Conservation (phyloP, 345 rosid species). For the Eucalyptus curtisii region DNA sequence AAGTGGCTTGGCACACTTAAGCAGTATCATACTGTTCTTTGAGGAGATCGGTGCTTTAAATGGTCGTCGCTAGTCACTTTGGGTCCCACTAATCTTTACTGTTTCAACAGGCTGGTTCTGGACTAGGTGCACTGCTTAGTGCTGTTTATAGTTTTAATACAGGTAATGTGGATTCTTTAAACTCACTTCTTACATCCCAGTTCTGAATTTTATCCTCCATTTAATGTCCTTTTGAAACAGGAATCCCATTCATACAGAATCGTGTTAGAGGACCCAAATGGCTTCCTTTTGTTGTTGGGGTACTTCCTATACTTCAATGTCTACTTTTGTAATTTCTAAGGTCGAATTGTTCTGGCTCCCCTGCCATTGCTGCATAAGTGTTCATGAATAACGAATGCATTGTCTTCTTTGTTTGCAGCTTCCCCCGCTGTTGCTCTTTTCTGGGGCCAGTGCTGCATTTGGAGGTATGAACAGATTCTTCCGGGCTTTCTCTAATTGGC, state of each 20-base stretch:
- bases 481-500: neutral
- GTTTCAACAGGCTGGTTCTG: constrained; percentile 65
- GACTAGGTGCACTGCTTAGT: constrained; percentile 84
- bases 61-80: neutral
- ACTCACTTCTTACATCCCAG: neutral
- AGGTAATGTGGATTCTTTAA: constrained; percentile 18
- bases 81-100: neutral
- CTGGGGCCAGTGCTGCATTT: constrained; percentile 71
- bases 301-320: constrained; percentile 3
- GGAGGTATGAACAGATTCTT: constrained; percentile 48
- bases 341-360: neutral
- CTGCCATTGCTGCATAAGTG: neutral
- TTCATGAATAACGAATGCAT: neutral
- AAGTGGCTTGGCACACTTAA: neutral
- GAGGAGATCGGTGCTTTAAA: neutral
- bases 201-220: neutral
- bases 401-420: constrained; percentile 28
- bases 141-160: constrained; percentile 79
- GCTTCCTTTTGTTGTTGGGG: constrained; percentile 76
- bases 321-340: neutral
- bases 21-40: neutral
- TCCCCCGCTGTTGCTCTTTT: constrained; percentile 66
- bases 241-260: constrained; percentile 66
- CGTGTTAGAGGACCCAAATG: constrained; percentile 78
- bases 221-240: constrained; percentile 17